Evolutionary conservation across 768 basidiomycete genomes (phyloP).

Genomic region (Phylloporus sp.): DNA sequence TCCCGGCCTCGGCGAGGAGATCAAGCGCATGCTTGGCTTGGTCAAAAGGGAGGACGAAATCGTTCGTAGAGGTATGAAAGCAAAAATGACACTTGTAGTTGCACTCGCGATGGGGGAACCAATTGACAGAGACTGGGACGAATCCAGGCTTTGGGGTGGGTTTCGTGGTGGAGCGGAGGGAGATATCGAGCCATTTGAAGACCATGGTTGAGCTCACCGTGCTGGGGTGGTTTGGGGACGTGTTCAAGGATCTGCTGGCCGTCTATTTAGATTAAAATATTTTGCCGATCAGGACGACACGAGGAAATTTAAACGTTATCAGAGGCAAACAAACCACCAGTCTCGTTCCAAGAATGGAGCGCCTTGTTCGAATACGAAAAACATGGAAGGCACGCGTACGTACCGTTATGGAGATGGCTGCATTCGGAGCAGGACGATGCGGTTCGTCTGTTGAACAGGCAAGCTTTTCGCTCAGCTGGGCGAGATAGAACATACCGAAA

Average conservation of each 20-base stretch:
- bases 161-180: not conserved
- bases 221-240: not conserved
- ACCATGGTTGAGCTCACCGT: not conserved
- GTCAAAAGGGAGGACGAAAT: constrained; percentile 27
- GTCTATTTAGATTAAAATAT: too few species aligned
- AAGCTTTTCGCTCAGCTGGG: too few species aligned
- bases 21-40: constrained; percentile 29
- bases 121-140: constrained; percentile 15
- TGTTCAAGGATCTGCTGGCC: not conserved
- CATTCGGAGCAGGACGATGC: too few species aligned
- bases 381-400: too few species aligned
- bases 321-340: too few species aligned
- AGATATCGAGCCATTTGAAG: not conserved
- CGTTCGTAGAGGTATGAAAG: constrained; percentile 31
- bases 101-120: constrained; percentile 11
- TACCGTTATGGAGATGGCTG: too few species aligned
- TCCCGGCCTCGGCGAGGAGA: constrained; percentile 27
- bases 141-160: constrained; percentile 5
- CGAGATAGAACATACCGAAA: too few species aligned
- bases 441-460: too few species aligned
- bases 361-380: too few species aligned
- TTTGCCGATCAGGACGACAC: too few species aligned
- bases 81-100: constrained; percentile 36
- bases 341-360: too few species aligned
- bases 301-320: too few species aligned